These are phyloP conservation scores for Jackrogersella multiformis DNA, from an alignment of 495 filamentous ascomycete species.

Conservation along the genomic window DNA sequence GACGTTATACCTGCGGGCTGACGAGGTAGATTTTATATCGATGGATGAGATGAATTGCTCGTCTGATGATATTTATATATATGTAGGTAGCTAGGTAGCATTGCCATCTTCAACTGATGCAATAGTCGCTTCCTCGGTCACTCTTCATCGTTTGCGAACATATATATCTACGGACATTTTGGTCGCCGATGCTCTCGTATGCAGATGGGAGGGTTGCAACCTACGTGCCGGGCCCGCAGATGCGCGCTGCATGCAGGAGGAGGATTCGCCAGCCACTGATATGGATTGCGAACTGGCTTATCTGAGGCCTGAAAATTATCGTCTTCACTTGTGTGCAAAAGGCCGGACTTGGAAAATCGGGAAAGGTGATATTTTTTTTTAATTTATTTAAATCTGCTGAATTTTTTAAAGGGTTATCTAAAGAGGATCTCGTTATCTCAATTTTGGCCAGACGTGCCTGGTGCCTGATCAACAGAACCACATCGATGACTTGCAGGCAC, in stretches of 20 bases:
- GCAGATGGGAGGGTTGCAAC: slow-evolving; percentile 36
- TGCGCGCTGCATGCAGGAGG: slow-evolving; percentile 25
- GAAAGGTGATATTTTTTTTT: no score
- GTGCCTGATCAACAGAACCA: no score
- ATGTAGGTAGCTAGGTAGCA: no score
- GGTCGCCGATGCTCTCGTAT: slow-evolving; percentile 3
- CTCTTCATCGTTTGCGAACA: not conserved
- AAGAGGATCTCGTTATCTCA: no score
- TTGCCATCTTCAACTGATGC: no score
- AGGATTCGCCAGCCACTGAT: not conserved
- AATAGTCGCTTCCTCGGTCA: not conserved
- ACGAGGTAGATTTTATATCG: not conserved
- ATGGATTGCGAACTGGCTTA: slow-evolving; percentile 3
- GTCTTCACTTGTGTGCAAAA: not conserved
- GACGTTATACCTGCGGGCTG: not conserved
- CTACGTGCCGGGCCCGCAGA: slow-evolving; percentile 26
- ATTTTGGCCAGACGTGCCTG: no score
- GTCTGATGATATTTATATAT: no score
- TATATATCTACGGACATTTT: not conserved
- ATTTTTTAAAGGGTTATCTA: no score
- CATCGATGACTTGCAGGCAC: not conserved
- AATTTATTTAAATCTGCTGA: no score
- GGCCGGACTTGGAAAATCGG: no score
- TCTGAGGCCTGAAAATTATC: not conserved
- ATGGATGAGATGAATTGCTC: no score